Conservation (phyloP, 768 basidiomycete genomes). For the Hebeloma cylindrosporum region DNA sequence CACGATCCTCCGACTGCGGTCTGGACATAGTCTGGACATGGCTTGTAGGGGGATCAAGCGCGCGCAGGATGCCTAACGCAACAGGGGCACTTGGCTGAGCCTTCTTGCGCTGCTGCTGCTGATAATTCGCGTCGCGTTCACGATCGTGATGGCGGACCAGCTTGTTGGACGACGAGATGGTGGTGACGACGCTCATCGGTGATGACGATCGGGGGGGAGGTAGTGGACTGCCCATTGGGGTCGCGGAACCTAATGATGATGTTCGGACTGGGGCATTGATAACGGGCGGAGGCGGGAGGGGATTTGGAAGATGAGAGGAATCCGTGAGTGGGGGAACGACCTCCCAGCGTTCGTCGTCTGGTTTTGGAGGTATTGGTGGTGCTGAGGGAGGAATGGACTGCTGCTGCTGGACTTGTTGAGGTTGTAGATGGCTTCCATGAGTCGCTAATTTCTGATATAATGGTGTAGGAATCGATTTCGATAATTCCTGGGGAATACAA, state of each 20-base stretch:
- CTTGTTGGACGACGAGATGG: constrained; percentile 16
- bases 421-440: constrained; percentile 28
- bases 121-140: constrained; percentile 8
- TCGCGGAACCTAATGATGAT: constrained; percentile 51
- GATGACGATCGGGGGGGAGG: constrained; percentile 42
- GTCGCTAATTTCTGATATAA: constrained; percentile 40
- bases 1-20: constrained; percentile 36
- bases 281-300: constrained; percentile 25
- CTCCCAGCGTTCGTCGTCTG: constrained; percentile 50
- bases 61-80: constrained; percentile 56
- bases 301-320: constrained; percentile 21
- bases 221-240: constrained; percentile 38
- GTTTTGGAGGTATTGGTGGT: constrained; percentile 21
- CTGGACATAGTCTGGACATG: constrained; percentile 25
- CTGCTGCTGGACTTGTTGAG: too few relatives aligned
- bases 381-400: too few relatives aligned
- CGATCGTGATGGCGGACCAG: constrained; percentile 21
- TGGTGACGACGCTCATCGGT: constrained; percentile 38
- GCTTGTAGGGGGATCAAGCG: constrained; percentile 55
- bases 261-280: constrained; percentile 44
- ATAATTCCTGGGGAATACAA: constrained; percentile 15
- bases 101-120: constrained; percentile 11
- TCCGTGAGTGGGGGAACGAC: constrained; percentile 34
- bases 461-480: constrained; percentile 29
- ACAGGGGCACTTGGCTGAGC: constrained; percentile 30